Base-by-base conservation (phyloP, 371 early-diverging fungal species). In the Lichtheimia hyalospora region DNA sequence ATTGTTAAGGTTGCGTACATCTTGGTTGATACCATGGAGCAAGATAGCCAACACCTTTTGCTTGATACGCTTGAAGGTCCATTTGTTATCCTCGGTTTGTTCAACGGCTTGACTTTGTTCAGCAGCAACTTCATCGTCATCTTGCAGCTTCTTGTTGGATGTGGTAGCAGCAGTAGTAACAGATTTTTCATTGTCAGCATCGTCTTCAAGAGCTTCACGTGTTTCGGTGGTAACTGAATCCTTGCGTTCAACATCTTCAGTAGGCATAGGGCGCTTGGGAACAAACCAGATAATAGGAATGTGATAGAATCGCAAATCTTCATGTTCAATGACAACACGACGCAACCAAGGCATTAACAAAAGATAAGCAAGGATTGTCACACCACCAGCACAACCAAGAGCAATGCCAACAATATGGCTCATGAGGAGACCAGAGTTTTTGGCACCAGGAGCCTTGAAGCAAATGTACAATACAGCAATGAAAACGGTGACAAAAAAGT, bases 401-500 rank as follows among this genome's bases (percentile, higher is more conserved):
- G 84, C 75, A 20, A 86, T 85, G 61, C 85, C 86, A 28, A 88
- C 67, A 40, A 86, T 73, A 25, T 69, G 58, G 41, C 78, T 80
- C 20, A 75, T 58, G 14, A 71, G 60, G 59, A 86, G 58, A 16
- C 48, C 64, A 14, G 73, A 62, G 8, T 70, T 65, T 23, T 67
- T 71, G 41, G 78, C 74, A 28, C 78, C 81, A 3, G 88, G 85
- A 4, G 82, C 85, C 73, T 92, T 91, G 77, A 79, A 84, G 60
- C 92, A 79, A 49, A 92, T 82, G 66, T 89, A 92, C 67, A 90
- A 86, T n/a, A 77, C 68, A 52, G 86, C 84, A 65, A 95, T 86
- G 49, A 70, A 68, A 49, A 85, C 70, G 12, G 93, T 90, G 60
- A 92, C 56, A 57, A 84, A 87, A 64, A 93, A 90, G 73, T 90